These are phyloP conservation scores for Malus fusca DNA, from an alignment of 306 rosid genomes.

Conservation along the genomic window DNA sequence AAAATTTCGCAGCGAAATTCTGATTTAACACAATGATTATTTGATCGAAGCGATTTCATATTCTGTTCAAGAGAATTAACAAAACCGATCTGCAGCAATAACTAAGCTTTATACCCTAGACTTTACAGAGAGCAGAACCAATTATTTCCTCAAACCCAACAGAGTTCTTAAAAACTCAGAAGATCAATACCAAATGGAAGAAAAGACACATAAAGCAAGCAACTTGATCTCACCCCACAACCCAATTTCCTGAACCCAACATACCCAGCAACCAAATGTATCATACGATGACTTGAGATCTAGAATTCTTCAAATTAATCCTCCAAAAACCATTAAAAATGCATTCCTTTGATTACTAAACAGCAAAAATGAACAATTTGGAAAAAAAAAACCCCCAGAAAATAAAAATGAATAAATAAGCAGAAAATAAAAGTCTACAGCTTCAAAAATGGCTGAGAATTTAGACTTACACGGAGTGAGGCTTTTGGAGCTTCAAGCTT, in stretches of 20 bases:
- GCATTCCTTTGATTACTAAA: background rate
- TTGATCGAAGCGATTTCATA: background rate
- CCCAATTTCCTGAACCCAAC: background rate
- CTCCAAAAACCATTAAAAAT: background rate
- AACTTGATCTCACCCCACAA: conserved; percentile 14
- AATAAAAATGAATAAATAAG: conserved; percentile 6
- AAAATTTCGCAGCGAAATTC: background rate
- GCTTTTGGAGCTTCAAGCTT: conserved; percentile 8
- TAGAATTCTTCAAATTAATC: conserved; percentile 12
- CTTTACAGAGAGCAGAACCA: background rate
- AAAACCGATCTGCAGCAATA: conserved; percentile 1
- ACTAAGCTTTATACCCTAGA: background rate
- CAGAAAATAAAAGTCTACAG: conserved; percentile 8
- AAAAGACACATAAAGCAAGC: background rate
- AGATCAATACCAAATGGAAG: conserved; percentile 1
- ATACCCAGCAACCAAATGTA: background rate
- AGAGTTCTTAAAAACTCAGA: background rate
- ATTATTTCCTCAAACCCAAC: background rate
- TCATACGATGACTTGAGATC: conserved; percentile 22
- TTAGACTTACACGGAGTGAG: conserved; percentile 38
- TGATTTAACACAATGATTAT: background rate
- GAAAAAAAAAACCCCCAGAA: conserved; percentile 10
- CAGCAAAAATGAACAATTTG: background rate
- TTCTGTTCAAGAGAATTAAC: background rate
- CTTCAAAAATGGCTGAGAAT: background rate